Evolutionary conservation across 2,329 filamentous ascomycete species (phyloP), one percentile per base, ranked within the genome.

Genomic region (Zasmidium cellare): DNA sequence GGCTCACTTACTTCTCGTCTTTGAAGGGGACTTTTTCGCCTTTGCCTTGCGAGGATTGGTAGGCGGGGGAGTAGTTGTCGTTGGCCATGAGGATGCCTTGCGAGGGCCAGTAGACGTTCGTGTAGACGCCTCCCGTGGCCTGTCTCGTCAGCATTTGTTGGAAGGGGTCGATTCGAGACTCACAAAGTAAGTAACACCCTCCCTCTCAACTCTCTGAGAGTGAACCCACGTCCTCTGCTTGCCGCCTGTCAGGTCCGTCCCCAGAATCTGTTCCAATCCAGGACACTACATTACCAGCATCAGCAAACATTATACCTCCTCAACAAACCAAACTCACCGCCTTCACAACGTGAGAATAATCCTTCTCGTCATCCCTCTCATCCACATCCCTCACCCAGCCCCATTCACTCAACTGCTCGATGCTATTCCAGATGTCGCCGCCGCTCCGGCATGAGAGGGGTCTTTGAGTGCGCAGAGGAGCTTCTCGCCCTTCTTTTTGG

Each of bases 101-200:
- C 16, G 51, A 31, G 2, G 58, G 58, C 46, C 48, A 63, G 46
- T 52, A 58, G 46, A 56, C 47, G 31, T 63, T 63, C 55, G 23
- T 49, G 46, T 60, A 63, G 19, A 56, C 49, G 3, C 41, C 60
- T 41, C 58, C 56, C 11, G 60, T 63, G 16, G 47, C 47, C 56
- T 55, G 5, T n/a, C 7, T n/a, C 22, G 14, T 14, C 7, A 35
- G 7, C 24, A 12, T 35, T 45, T 19, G 35, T 23, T 20, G 7
- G 24, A 6, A n/a, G 11, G 28, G 11, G 9, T 49, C 24, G n/a
- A n/a, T n/a, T n/a, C 1, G 41, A 18, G 16, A 46, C 31, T 23
- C 24, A 46, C 41, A 41, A n/a, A 25, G 18, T 35, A 24, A 20
- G 24, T 56, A 14, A 46, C 19, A n/a, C 23, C 49, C 16, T 41